Conservation (phyloP, 2,329 filamentous ascomycete species). For the Neocucurbitaria cava region DNA sequence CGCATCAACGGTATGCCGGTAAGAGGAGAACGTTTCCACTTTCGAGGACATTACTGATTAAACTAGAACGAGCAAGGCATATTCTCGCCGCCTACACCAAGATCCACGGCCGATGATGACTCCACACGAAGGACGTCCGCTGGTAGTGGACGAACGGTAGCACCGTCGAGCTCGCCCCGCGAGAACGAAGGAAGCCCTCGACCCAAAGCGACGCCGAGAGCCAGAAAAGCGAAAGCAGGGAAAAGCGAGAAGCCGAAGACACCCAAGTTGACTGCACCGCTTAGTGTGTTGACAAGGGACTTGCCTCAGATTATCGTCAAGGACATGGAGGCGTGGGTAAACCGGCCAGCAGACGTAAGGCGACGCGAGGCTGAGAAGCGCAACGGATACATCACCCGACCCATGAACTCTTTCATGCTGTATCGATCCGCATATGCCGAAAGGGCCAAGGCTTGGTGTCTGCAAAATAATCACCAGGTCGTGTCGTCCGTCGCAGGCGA, state of each 20-base stretch:
- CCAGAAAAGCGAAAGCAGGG: slow-evolving; percentile 54
- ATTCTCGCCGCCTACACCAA: slow-evolving; percentile 53
- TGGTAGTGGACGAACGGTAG: slow-evolving; percentile 43
- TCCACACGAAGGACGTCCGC: slow-evolving; percentile 48
- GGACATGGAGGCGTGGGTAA: slow-evolving; percentile 83
- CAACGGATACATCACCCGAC: slow-evolving; percentile 83
- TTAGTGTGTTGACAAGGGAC: slow-evolving; percentile 74
- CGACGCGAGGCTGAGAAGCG: slow-evolving; percentile 71
- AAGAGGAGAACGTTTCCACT: slow-evolving; percentile 10
- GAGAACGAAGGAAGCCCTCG: slow-evolving; percentile 28
- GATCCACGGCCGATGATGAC: slow-evolving; percentile 52
- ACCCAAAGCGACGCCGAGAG: slow-evolving; percentile 41
- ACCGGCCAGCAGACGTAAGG: slow-evolving; percentile 71
- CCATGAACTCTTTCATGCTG: slow-evolving; percentile 98
- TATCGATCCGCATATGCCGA: slow-evolving; percentile 94
- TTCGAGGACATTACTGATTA: slow-evolving; percentile 22
- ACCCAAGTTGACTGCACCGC: slow-evolving; percentile 67
- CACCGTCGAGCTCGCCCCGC: slow-evolving; percentile 33
- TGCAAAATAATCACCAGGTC: slow-evolving; percentile 90
- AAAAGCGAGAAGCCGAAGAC: slow-evolving; percentile 56
- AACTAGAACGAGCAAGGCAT: slow-evolving; percentile 33
- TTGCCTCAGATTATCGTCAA: slow-evolving; percentile 68
- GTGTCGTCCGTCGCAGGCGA: slow-evolving; percentile 86
- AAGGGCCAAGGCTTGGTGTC: slow-evolving; percentile 79
- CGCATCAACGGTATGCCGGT: slow-evolving; percentile 36